Evolutionary conservation across 495 filamentous ascomycete species (phyloP).

Genomic region (Physcia stellaris): DNA sequence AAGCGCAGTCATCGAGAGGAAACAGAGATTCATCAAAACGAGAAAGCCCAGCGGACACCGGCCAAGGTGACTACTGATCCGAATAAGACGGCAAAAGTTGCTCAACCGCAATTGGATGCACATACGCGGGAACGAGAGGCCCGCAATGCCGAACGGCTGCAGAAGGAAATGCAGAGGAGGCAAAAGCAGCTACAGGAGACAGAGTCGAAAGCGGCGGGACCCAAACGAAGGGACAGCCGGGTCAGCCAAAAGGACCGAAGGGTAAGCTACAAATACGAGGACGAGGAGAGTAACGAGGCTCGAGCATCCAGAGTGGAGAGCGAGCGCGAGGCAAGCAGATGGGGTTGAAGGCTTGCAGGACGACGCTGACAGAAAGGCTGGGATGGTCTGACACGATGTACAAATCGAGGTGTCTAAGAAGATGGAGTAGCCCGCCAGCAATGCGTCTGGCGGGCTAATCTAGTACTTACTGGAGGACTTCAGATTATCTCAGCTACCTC

Average conservation of each 20-base stretch:
- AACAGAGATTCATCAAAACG: conserved; percentile 4
- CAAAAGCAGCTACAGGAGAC: too few relatives aligned
- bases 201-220: conserved; percentile 31
- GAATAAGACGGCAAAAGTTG: conserved; percentile 25
- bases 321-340: conserved; percentile 31
- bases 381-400: too few relatives aligned
- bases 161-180: conserved; percentile 56
- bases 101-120: too few relatives aligned
- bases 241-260: conserved; percentile 35
- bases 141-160: conserved; percentile 58
- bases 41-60: conserved; percentile 13
- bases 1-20: conserved; percentile 5
- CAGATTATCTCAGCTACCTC: too few relatives aligned
- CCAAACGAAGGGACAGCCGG: conserved; percentile 36
- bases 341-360: conserved; percentile 14
- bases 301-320: conserved; percentile 31
- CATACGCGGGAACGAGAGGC: conserved; percentile 67
- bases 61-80: conserved; percentile 22
- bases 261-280: conserved; percentile 46
- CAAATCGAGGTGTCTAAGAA: too few relatives aligned
- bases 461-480: too few relatives aligned
- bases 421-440: too few relatives aligned
- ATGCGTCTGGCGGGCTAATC: too few relatives aligned
- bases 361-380: too few relatives aligned
- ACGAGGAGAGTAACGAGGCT: conserved; percentile 35